Percentiles rank a stretch among this genome's conserved stretches.
Evolutionary conservation across 2,329 filamentous ascomycete genomes (phyloP).

Genomic region (Phialocephala subalpina): DNA sequence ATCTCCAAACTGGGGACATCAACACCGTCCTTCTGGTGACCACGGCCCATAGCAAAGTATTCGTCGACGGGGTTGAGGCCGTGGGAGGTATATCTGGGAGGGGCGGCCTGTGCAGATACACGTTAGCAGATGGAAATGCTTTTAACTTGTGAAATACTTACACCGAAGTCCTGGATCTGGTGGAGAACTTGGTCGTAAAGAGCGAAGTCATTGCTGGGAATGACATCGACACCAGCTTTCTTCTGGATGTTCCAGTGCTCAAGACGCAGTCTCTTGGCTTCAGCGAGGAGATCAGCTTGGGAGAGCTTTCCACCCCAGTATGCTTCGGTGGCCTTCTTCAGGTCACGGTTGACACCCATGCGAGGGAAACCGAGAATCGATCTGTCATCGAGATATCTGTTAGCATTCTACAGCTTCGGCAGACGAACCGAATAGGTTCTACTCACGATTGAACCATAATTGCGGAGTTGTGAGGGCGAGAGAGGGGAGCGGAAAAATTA

Average conservation of each 20-base stretch:
- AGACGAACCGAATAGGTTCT: slow-evolving; percentile 1
- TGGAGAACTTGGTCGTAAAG: slow-evolving; percentile 98
- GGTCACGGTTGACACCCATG: slow-evolving; percentile 97
- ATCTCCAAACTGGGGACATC: slow-evolving; percentile 97
- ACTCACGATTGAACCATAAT: slow-evolving; percentile 69
- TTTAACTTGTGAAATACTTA: slow-evolving; percentile 55
- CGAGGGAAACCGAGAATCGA: slow-evolving; percentile 97
- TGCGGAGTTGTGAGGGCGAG: slow-evolving; percentile 39
- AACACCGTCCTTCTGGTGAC: slow-evolving; percentile 92
- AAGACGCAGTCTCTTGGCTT: slow-evolving; percentile 96
- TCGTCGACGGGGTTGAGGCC: slow-evolving; percentile 89
- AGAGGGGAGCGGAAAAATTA: slow-evolving; percentile 23
- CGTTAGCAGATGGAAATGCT: slow-evolving; percentile 26
- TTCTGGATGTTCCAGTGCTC: slow-evolving; percentile 99
- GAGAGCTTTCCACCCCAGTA: slow-evolving; percentile 97
- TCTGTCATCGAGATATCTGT: slow-evolving; percentile 34
- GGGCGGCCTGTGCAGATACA: slow-evolving; percentile 70
- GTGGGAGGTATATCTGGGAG: slow-evolving; percentile 92
- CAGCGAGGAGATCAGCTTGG: slow-evolving; percentile 86
- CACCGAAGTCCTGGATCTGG: slow-evolving; percentile 98
- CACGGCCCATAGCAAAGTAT: slow-evolving; percentile 99
- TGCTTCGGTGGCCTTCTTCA: slow-evolving; percentile 99
- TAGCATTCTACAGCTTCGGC: slow-evolving; percentile 20
- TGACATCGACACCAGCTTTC: slow-evolving; percentile 95
- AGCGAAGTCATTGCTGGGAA: slow-evolving; percentile 99